These are phyloP conservation scores for Buddleja alternifolia DNA, from an alignment of 257 asterid genomes.

Conservation along the genomic window DNA sequence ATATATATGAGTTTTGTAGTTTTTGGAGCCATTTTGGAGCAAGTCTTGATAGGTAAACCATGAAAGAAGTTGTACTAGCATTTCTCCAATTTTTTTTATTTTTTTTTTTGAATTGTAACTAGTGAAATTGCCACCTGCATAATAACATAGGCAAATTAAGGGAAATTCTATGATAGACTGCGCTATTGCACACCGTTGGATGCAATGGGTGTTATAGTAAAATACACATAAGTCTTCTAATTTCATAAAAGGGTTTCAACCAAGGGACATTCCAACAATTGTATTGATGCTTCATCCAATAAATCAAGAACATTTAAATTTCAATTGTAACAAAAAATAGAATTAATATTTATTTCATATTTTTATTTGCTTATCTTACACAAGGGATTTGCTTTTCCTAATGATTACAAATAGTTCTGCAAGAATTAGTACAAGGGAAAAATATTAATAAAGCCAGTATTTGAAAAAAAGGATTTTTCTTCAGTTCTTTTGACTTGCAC, in stretches of 20 bases:
- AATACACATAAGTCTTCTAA: too few relatives aligned
- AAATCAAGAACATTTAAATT: background rate
- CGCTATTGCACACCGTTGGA: too few relatives aligned
- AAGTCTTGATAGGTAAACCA: background rate
- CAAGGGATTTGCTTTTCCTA: conserved; percentile 40
- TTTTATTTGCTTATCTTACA: conserved; percentile 49
- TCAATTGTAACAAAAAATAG: background rate
- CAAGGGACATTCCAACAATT: too few relatives aligned
- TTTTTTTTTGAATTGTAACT: too few relatives aligned
- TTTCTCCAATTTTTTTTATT: too few relatives aligned
- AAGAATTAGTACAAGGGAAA: conserved; percentile 24
- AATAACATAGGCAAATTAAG: too few relatives aligned
- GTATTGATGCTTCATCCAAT: background rate
- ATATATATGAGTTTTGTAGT: background rate
- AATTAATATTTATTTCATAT: conserved; percentile 7
- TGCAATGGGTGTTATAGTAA: too few relatives aligned
- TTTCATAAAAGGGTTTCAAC: too few relatives aligned
- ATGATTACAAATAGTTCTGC: conserved; percentile 38
- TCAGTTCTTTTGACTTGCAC: conserved; percentile 58
- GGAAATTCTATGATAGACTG: too few relatives aligned
- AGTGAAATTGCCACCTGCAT: too few relatives aligned
- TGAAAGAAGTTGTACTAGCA: background rate
- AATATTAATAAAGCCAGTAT: too few relatives aligned
- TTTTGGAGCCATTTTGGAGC: conserved; percentile 1
- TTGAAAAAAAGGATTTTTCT: conserved; percentile 25